Base-by-base conservation (phyloP, 2,329 filamentous ascomycete genomes). In the Pseudocercospora macadamiae region DNA sequence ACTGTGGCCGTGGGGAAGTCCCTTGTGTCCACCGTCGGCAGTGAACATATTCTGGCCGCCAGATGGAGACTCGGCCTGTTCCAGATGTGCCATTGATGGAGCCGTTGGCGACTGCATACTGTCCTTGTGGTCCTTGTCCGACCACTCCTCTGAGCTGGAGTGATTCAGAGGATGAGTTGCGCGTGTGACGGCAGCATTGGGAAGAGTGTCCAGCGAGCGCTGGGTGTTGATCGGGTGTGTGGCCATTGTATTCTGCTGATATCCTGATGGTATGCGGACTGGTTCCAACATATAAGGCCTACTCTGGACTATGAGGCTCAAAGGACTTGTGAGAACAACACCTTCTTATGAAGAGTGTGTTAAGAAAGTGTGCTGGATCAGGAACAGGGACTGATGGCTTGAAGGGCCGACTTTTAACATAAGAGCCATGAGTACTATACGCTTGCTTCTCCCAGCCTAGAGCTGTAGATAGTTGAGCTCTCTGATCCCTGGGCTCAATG, bases 141-240 rank as follows among this genome's bases (percentile, higher is more conserved):
- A 60, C 57, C 57, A 60, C 18, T 60, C 57, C 34, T 42, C 57
- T 2, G 57, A 60, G 36, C 52, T 60, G 21, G 57, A 60, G 57
- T 55, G 57, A 52, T 55, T 55, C 57, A 60, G 44, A 14, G 39
- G 44, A 26, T 39, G 53, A 19, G 47, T 42, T 34, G 54, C 26
- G 19, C 48, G 48, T 12, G 47, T 32, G 19, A 55, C 47, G 23
- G 52, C 57, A 18, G 57, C 47, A 37, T 39, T 60, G 37, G 52
- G 57, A 12, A 60, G 57, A 3, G 52, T 53, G n/a, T 52, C 47
- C 9, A 60, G 57, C 37, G 54, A 37, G 37, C 54, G 57, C 52
- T 55, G 57, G 16, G 54, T 37, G n/a, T 34, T 52, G 9, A 34
- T 51, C 2, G 57, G 25, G 14, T 47, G 42, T 23, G 52, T 30